Base-by-base conservation (phyloP, 78 protist genomes). In the Dictyostelium capitatum region DNA sequence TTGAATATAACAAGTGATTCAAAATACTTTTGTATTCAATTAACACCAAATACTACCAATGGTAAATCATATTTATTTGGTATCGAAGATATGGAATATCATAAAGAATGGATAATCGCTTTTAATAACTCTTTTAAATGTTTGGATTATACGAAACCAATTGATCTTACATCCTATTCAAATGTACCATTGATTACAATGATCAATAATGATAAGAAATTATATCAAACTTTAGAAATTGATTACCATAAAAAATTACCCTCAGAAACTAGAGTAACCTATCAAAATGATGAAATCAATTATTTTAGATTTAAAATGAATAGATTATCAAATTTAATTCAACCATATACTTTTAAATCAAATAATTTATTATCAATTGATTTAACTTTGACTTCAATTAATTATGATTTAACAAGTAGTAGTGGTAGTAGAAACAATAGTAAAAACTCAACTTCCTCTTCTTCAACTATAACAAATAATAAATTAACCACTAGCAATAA, bases 301-400 rank as follows among this genome's bases (percentile, higher is more conserved):
- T 72, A 75, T 17, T 85, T 85, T 85, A 74, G 92, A 77, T 62
- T n/a, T 6, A 85, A 85, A 32, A 85, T 85, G 92, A 12, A 30
- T 14, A 62, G 69, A 19, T 12, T 85, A 30, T 64, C 77, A 50
- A 85, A 74, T 25, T 5, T 15, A 10, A 47, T 57, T 23, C 41
- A 32, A 6, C 47, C 20, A 47, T 77, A 30, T n/a, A 74, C 32
- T 28, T 77, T 77, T n/a, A 77, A 46, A 77, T 28, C 50, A 9
- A 73, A 64, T 32, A 81, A 85, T 64, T 53, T 78, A 53, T 30
- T 53, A 30, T 53, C 23, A n/a, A 20, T 30, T 20, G 43, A 78
- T 54, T n/a, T n/a, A 30, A 6, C 43, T 37, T 37, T 37, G 2
- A 37, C 43, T 37, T 37, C 25, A 20, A 8, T 8, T 62, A n/a